Conservation (phyloP, 768 basidiomycete species). For the Mycena vulgaris region DNA sequence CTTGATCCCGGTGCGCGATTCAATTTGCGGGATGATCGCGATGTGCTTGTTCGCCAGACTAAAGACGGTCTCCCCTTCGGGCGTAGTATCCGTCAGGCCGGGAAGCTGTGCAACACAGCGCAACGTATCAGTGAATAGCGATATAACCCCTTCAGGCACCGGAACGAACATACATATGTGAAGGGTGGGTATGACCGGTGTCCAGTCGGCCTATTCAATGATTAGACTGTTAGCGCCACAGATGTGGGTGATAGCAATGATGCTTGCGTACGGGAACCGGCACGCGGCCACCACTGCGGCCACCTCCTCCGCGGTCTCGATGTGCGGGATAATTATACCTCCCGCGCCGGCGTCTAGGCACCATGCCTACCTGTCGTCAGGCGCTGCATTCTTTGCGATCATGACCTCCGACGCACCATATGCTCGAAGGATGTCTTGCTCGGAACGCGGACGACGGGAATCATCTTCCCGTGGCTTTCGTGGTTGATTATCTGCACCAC, state of each 20-base stretch:
- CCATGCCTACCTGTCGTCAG: not conserved
- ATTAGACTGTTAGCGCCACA: not conserved
- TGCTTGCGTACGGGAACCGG: constrained; percentile 9
- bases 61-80: constrained; percentile 31
- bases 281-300: constrained; percentile 22
- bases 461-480: constrained; percentile 32
- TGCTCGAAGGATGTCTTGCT: constrained; percentile 35
- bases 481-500: constrained; percentile 36
- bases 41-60: constrained; percentile 37
- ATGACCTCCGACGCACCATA: constrained; percentile 13
- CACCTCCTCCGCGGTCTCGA: constrained; percentile 33
- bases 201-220: constrained; percentile 27
- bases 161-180: constrained; percentile 28
- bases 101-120: constrained; percentile 16
- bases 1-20: constrained; percentile 31
- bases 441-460: constrained; percentile 36
- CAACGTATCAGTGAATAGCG: constrained; percentile 1
- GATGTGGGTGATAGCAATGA: not conserved
- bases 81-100: constrained; percentile 32
- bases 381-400: not conserved
- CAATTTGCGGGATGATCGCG: constrained; percentile 37
- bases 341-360: constrained; percentile 36
- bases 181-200: constrained; percentile 39
- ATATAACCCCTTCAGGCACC: not conserved
- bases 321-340: constrained; percentile 37